Evolutionary conservation across 2,329 filamentous ascomycete species (phyloP).

Genomic region (Trichoderma asperellum): DNA sequence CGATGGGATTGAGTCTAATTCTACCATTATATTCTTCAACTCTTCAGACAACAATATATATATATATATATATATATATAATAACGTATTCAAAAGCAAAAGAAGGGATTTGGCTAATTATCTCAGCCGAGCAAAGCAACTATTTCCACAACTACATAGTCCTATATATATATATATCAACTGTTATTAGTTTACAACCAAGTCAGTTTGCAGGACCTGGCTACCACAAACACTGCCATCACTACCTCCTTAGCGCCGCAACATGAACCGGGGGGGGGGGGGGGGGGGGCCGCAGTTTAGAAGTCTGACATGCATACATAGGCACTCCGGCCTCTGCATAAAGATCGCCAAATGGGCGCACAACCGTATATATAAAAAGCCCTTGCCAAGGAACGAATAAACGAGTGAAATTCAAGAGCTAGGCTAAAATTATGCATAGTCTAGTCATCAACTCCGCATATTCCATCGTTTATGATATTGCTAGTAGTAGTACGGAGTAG

Average conservation of each 20-base stretch:
- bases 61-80: background rate
- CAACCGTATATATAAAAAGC: background rate
- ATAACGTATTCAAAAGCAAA: background rate
- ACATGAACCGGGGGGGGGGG: background rate
- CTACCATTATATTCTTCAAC: background rate
- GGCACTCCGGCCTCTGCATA: background rate
- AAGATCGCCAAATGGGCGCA: background rate
- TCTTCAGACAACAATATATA: background rate
- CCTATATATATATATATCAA: background rate
- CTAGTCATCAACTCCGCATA: background rate
- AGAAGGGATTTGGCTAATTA: background rate
- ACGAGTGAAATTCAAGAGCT: background rate
- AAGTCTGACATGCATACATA: background rate
- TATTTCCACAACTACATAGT: background rate
- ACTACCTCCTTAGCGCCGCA: background rate
- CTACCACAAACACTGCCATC: background rate
- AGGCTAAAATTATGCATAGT: constrained; percentile 13
- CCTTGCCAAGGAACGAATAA: background rate
- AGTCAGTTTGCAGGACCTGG: background rate
- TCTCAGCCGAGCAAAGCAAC: background rate
- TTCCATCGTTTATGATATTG: background rate
- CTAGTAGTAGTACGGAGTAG: background rate
- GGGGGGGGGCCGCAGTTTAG: background rate
- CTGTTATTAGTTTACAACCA: background rate
- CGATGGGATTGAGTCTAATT: background rate